Evolutionary conservation across 75 land plant species (phyloP), one percentile per base, ranked within the genome.

Genomic region (Selaginella tamariscina): DNA sequence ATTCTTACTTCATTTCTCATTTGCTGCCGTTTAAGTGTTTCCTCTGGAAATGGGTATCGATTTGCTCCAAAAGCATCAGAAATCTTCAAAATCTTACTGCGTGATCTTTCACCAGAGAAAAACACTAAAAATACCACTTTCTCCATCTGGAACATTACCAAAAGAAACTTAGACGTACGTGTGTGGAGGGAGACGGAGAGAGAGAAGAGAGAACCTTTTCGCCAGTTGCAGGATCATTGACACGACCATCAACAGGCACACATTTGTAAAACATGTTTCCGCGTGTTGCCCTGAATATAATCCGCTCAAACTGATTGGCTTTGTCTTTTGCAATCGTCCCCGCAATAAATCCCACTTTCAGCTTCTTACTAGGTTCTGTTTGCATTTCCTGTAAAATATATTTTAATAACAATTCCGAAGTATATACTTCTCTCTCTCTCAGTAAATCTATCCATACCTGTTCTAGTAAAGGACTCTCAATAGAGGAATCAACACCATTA

Each of bases 11-110:
- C 62, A 9, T 8, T 27, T 27, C 62, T 21, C 62, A 59, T 59
- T 59, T 59, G 62, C 5, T 23, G 62, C 8, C 62, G 5, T 27
- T 59, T 59, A 59, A 59, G 23, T 8, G 23, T 59, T 59, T 59
- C 62, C 23, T 59, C 62, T 59, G 62, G 62, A n/a, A 59, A 59
- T 8, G 62, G 62, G 62, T 59, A 59, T 23, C 62, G 62, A 21
- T 59, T 59, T 8, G 62, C 62, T 59, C 62, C 62, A 26, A 59
- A 59, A 23, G 62, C 62, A 59, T 59, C 62, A n/a, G n/a, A 59
- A 23, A 59, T 59, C 62, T 59, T 59, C 26, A 59, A 59, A 59
- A 59, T 59, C 23, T 59, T 59, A 8, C n/a, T 59, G 8, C 62
- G 62, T 59, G 62, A 21, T 59, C 26, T 59, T 59, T 59, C 62